Evolutionary conservation across 768 basidiomycete species (phyloP).

Genomic region (Hygrocybe punicea): DNA sequence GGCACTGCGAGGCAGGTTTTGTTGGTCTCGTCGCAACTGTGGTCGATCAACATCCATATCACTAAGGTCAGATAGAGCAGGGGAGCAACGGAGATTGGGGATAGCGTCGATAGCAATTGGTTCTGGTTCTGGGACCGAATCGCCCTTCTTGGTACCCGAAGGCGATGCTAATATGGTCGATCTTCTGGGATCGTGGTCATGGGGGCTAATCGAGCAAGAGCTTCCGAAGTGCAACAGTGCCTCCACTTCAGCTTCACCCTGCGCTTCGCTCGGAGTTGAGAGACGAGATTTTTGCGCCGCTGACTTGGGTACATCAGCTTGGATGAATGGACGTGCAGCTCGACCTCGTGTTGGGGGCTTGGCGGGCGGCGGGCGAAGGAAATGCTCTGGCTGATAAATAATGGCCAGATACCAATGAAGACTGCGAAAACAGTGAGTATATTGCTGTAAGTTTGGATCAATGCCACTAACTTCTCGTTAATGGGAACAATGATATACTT

Average conservation of each 20-base stretch:
- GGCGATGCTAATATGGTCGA: slow-evolving; percentile 1
- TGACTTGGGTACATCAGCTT: background rate
- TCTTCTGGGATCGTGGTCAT: slow-evolving; percentile 4
- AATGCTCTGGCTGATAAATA: slow-evolving; percentile 76
- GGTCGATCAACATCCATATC: slow-evolving; percentile 1
- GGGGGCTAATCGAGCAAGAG: slow-evolving; percentile 25
- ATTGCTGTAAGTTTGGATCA: background rate
- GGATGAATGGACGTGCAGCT: background rate
- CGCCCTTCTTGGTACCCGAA: background rate
- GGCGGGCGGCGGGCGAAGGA: slow-evolving; percentile 42
- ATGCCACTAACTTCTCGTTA: slow-evolving; percentile 80
- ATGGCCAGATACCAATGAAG: slow-evolving; percentile 97
- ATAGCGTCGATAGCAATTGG: background rate
- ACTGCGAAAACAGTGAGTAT: slow-evolving; percentile 39
- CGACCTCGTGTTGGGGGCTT: slow-evolving; percentile 2
- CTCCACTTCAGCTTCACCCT: slow-evolving; percentile 8
- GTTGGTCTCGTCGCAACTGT: no score
- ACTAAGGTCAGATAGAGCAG: background rate
- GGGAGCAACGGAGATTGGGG: background rate
- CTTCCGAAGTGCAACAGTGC: slow-evolving; percentile 16
- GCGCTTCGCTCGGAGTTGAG: slow-evolving; percentile 1
- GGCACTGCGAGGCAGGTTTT: no score
- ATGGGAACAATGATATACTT: slow-evolving; percentile 93
- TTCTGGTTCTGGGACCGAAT: background rate
- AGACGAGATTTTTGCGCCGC: background rate